Evolutionary conservation across 1,284 basidiomycete genomes (phyloP).

Genomic region (Erythrobasidium hasegawianum): DNA sequence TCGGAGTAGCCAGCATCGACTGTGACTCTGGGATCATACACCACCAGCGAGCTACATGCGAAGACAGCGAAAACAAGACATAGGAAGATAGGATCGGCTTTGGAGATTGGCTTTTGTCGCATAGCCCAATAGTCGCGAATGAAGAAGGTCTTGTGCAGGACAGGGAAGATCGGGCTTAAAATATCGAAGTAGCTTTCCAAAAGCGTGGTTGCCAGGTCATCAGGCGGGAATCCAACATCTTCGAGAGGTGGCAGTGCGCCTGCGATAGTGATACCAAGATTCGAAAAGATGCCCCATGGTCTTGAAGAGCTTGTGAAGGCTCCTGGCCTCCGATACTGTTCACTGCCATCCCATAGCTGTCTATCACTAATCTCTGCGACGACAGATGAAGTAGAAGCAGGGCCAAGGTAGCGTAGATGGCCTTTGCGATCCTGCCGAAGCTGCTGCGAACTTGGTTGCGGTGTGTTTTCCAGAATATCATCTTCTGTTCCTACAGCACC

Average conservation of each 20-base stretch:
- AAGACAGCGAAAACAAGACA: conserved; percentile 28
- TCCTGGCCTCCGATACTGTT: not conserved
- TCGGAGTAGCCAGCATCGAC: conserved; percentile 23
- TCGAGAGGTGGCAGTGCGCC: conserved; percentile 27
- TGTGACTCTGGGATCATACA: conserved; percentile 12
- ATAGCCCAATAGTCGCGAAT: conserved; percentile 7
- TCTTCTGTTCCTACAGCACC: not conserved
- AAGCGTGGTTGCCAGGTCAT: conserved; percentile 17
- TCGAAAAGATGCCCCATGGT: conserved; percentile 32
- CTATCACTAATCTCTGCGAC: conserved; percentile 27
- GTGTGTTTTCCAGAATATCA: not conserved
- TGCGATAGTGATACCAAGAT: conserved; percentile 21
- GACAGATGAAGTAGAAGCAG: conserved; percentile 23
- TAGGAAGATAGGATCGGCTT: conserved; percentile 19
- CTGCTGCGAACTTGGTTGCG: not conserved
- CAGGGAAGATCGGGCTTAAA: conserved; percentile 25
- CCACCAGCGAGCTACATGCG: conserved; percentile 21
- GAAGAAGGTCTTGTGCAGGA: conserved; percentile 19
- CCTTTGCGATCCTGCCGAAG: conserved; percentile 20
- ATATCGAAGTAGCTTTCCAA: conserved; percentile 28
- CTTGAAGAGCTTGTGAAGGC: not conserved
- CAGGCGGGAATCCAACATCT: conserved; percentile 23
- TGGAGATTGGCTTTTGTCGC: conserved; percentile 3
- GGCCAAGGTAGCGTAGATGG: conserved; percentile 27
- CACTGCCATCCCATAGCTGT: conserved; percentile 24